Conservation (phyloP, 257 asterid genomes). For the Solanum bulbocastanum region DNA sequence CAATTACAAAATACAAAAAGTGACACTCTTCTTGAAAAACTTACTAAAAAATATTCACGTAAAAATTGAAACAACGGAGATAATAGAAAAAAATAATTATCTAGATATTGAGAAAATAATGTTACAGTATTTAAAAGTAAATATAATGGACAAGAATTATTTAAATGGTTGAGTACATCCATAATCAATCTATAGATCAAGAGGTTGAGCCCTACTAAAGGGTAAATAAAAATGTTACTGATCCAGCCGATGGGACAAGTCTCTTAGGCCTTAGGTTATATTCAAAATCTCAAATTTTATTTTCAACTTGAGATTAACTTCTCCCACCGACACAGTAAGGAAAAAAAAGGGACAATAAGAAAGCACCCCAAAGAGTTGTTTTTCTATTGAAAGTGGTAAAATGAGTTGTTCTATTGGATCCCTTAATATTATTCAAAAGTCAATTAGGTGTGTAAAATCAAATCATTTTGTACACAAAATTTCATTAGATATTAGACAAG, state of each 20-base stretch:
- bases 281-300: not conserved
- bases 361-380: not conserved
- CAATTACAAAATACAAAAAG: not conserved
- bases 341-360: not conserved
- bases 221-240: not conserved
- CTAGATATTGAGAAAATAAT: not conserved
- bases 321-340: not conserved
- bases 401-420: not conserved
- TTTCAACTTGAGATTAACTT: not conserved
- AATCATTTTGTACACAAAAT: not conserved
- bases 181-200: not conserved
- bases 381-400: not conserved
- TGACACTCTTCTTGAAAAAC: not conserved
- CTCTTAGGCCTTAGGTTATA: not conserved
- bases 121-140: not conserved
- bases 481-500: not conserved
- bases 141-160: not conserved
- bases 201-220: not conserved
- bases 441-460: not conserved
- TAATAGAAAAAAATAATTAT: not conserved
- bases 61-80: not conserved
- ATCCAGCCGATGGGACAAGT: not conserved
- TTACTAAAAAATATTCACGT: not conserved
- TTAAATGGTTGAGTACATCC: not conserved
- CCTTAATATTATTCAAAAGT: not conserved